Evolutionary conservation across 2,329 filamentous ascomycete genomes (phyloP).

Genomic region (Stachybotrys chlorohalonatus): DNA sequence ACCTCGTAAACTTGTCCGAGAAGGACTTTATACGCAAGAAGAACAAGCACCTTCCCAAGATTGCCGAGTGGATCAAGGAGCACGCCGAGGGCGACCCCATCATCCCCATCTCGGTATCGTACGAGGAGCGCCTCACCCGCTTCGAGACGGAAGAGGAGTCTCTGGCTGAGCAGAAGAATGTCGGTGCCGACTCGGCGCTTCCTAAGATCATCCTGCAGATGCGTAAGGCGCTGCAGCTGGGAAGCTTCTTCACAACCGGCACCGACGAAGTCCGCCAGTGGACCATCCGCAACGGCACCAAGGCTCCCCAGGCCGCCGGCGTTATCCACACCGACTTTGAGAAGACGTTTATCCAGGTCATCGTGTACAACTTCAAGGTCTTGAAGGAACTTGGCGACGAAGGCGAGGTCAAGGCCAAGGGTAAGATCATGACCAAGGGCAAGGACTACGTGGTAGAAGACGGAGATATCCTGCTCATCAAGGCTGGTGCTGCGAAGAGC

Average conservation of each 20-base stretch:
- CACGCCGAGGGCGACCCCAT: constrained; percentile 81
- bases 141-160: constrained; percentile 71
- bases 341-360: constrained; percentile 96
- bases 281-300: constrained; percentile 92
- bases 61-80: constrained; percentile 92
- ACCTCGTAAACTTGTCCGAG: constrained; percentile 93
- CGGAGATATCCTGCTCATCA: constrained; percentile 77
- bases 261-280: constrained; percentile 95
- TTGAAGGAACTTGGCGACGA: constrained; percentile 87
- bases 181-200: constrained; percentile 78
- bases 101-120: constrained; percentile 84
- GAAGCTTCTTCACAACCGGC: constrained; percentile 95
- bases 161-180: constrained; percentile 77
- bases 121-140: constrained; percentile 82
- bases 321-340: constrained; percentile 98
- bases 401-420: constrained; percentile 79
- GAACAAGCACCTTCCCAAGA: constrained; percentile 96
- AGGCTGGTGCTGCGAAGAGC: constrained; percentile 74
- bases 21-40: constrained; percentile 97
- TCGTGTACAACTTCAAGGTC: constrained; percentile 81
- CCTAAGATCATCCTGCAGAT: constrained; percentile 90
- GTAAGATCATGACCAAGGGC: constrained; percentile 97
- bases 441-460: constrained; percentile 92
- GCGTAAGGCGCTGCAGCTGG: constrained; percentile 83
- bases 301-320: constrained; percentile 94